These are phyloP conservation scores for Penicillium nordicum DNA, from an alignment of 2,329 filamentous ascomycete species.

Conservation along the genomic window DNA sequence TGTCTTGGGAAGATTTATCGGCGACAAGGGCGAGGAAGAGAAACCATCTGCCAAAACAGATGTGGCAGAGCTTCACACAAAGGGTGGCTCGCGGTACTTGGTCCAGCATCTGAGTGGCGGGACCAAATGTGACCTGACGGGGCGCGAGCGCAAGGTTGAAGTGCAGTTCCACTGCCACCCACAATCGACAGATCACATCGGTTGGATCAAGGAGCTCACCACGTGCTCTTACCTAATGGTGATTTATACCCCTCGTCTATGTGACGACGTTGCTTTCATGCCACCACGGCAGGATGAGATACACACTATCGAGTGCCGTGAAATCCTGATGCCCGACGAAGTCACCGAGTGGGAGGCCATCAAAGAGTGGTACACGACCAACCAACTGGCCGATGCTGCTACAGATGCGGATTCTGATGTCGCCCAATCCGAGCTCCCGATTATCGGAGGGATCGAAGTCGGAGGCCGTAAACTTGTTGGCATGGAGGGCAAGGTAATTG, in stretches of 20 bases:
- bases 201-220: constrained; percentile 87
- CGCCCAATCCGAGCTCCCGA: constrained; percentile 30
- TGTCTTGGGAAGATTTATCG: constrained; percentile 62
- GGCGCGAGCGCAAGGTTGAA: constrained; percentile 76
- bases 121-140: constrained; percentile 81
- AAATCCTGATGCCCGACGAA: constrained; percentile 62
- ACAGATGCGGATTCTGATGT: constrained; percentile 5
- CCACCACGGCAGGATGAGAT: constrained; percentile 74
- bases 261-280: constrained; percentile 79
- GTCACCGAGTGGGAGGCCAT: constrained; percentile 47
- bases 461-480: constrained; percentile 57
- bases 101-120: constrained; percentile 77
- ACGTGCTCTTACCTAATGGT: constrained; percentile 94
- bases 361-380: constrained; percentile 31
- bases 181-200: constrained; percentile 70
- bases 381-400: constrained; percentile 34
- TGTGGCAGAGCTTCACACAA: constrained; percentile 68
- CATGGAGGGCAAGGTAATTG: constrained; percentile 54
- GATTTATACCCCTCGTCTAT: constrained; percentile 82
- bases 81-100: constrained; percentile 79
- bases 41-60: constrained; percentile 33
- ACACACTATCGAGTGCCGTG: constrained; percentile 71
- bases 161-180: constrained; percentile 77
- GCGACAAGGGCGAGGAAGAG: constrained; percentile 32
- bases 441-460: constrained; percentile 58